Conservation (phyloP, 768 basidiomycete species). For the Podaxis sp. region DNA sequence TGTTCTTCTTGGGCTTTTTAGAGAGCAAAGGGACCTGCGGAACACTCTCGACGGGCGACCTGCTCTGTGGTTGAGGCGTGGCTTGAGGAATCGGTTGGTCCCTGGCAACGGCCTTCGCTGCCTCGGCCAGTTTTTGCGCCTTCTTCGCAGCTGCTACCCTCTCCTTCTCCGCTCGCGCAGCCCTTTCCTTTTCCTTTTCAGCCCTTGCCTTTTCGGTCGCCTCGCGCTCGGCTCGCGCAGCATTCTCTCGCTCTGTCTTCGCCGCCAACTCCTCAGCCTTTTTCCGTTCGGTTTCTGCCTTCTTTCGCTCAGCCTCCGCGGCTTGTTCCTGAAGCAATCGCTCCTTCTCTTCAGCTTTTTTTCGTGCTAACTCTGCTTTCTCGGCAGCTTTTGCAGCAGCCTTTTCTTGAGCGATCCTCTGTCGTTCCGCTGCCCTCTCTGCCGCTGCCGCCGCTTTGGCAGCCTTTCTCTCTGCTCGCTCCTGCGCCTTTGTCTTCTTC, state of each 20-base stretch:
- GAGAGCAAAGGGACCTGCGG: constrained; percentile 73
- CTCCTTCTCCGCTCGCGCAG: constrained; percentile 9
- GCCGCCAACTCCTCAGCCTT: constrained; percentile 38
- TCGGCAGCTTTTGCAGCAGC: constrained; percentile 63
- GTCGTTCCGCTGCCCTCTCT: constrained; percentile 30
- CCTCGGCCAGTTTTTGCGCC: constrained; percentile 23
- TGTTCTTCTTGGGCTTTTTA: constrained; percentile 83
- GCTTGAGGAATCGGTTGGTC: constrained; percentile 12
- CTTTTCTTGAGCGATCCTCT: constrained; percentile 51
- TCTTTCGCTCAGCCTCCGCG: constrained; percentile 50
- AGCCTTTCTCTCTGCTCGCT: constrained; percentile 13
- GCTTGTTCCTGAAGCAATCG: constrained; percentile 55
- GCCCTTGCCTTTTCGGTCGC: constrained; percentile 16
- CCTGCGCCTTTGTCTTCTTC: constrained; percentile 12
- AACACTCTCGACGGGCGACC: constrained; percentile 80
- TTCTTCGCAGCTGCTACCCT: constrained; percentile 18
- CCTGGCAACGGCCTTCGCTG: background rate
- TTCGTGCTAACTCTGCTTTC: constrained; percentile 57
- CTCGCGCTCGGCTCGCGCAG: constrained; percentile 34
- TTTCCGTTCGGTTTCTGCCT: constrained; percentile 34
- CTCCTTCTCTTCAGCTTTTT: constrained; percentile 55
- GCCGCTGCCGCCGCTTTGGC: constrained; percentile 28
- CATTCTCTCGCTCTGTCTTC: constrained; percentile 19
- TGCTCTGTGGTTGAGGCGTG: constrained; percentile 39
- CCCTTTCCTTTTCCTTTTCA: constrained; percentile 15